These are phyloP conservation scores for Colletotrichum sp. DNA, from an alignment of 2,329 filamentous ascomycete genomes.

Conservation along the genomic window DNA sequence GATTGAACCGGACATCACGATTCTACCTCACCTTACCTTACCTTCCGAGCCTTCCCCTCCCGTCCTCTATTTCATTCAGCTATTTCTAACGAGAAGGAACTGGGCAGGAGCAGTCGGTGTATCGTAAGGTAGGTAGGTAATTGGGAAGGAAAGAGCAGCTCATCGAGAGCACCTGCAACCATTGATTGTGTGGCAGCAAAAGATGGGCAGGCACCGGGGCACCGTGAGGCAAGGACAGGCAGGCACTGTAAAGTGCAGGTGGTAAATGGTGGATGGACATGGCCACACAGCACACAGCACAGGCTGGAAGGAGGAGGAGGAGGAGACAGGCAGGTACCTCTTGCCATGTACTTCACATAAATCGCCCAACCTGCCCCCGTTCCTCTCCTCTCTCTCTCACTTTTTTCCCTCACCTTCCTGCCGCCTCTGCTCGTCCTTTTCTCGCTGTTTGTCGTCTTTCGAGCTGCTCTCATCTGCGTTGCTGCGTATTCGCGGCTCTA, in stretches of 20 bases:
- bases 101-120: not conserved
- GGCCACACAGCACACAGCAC: not conserved
- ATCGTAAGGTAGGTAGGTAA: not conserved
- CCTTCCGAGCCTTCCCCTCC: not conserved
- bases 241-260: constrained; percentile 1
- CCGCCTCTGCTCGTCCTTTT: constrained; percentile 6
- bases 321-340: not conserved
- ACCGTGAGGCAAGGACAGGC: not conserved
- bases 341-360: constrained; percentile 19
- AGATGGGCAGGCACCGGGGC: not conserved
- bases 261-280: not conserved
- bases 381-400: constrained; percentile 4
- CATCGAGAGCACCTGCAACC: not conserved
- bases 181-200: not conserved
- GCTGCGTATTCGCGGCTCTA: not conserved
- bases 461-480: not conserved
- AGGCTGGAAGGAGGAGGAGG: not conserved
- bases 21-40: not conserved
- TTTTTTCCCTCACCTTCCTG: constrained; percentile 10
- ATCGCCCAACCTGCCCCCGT: constrained; percentile 18
- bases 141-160: not conserved
- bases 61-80: not conserved
- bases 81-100: not conserved
- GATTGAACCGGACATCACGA: not conserved
- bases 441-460: not conserved